Conservation (phyloP, 345 rosid genomes). For the Acer negundo region DNA sequence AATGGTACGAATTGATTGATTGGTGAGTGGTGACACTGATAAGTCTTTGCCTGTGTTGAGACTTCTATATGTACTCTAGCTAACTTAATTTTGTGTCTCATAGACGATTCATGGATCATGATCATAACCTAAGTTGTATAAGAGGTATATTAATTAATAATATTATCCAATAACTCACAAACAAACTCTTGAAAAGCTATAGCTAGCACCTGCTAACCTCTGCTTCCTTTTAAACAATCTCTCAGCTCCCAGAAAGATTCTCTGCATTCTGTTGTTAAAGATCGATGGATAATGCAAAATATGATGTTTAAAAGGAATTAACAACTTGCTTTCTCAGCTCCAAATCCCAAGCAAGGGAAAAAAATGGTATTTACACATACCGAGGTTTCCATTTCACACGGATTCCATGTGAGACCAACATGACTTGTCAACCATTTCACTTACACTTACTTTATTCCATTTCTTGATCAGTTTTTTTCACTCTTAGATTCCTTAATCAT, state of each 20-base stretch:
- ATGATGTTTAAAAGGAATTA: constrained; percentile 5
- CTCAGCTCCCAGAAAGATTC: constrained; percentile 8
- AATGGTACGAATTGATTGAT: background rate
- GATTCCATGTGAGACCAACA: constrained; percentile 21
- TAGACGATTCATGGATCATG: too few relatives aligned
- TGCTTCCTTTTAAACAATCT: too few relatives aligned
- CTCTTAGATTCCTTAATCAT: too few relatives aligned
- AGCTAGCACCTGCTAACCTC: too few relatives aligned
- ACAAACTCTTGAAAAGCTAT: too few relatives aligned
- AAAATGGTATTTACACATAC: constrained; percentile 5
- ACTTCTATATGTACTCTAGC: background rate
- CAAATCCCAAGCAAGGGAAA: constrained; percentile 28
- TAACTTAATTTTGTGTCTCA: too few relatives aligned
- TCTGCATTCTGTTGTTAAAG: constrained; percentile 8
- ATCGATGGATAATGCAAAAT: background rate
- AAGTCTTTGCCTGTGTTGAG: background rate
- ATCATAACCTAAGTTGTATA: too few relatives aligned
- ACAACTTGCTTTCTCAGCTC: constrained; percentile 21
- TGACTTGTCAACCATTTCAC: background rate
- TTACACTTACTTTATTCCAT: background rate
- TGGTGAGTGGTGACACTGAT: background rate
- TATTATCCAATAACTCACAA: too few relatives aligned
- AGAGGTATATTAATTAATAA: too few relatives aligned
- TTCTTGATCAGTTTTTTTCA: too few relatives aligned
- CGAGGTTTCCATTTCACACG: constrained; percentile 3